Evolutionary conservation across 345 rosid species (phyloP).

Genomic region (Pelargonium nanum): DNA sequence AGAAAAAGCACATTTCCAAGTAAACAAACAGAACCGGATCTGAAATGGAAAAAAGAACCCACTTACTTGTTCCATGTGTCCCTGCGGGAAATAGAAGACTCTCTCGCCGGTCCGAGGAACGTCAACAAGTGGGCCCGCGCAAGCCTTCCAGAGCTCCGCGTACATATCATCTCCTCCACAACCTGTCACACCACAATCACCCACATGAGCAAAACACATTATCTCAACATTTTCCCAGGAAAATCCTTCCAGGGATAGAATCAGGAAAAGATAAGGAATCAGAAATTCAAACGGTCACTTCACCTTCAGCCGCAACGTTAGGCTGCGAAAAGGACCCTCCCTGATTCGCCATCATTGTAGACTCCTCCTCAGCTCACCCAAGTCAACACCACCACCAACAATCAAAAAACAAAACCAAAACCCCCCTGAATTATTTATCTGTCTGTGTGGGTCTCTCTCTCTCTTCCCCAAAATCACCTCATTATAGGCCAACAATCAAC

Average conservation of each 20-base stretch:
- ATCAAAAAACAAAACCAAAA: neutral
- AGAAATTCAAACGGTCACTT: neutral
- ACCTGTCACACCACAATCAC: too few species aligned
- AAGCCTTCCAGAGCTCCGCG: conserved; percentile 69
- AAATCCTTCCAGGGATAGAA: neutral
- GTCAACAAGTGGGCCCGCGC: conserved; percentile 80
- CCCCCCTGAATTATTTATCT: neutral
- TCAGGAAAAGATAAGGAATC: neutral
- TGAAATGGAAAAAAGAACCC: neutral
- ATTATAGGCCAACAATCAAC: neutral
- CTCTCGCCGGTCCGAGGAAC: conserved; percentile 49
- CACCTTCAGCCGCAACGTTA: conserved; percentile 13
- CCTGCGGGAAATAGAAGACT: conserved; percentile 87
- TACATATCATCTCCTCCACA: conserved; percentile 40
- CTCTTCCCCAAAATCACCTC: conserved; percentile 9
- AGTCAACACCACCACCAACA: conserved; percentile 7
- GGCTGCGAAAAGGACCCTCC: conserved; percentile 20
- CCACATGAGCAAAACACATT: conserved; percentile 13
- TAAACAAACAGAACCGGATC: conserved; percentile 12
- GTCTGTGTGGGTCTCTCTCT: conserved; percentile 3
- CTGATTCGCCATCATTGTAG: conserved; percentile 36
- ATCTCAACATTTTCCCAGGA: conserved; percentile 2
- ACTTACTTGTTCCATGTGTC: conserved; percentile 87
- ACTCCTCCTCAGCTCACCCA: neutral
- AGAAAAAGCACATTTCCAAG: conserved; percentile 1